Base-by-base conservation (phyloP, 768 basidiomycete species). In the Mycena maculata region DNA sequence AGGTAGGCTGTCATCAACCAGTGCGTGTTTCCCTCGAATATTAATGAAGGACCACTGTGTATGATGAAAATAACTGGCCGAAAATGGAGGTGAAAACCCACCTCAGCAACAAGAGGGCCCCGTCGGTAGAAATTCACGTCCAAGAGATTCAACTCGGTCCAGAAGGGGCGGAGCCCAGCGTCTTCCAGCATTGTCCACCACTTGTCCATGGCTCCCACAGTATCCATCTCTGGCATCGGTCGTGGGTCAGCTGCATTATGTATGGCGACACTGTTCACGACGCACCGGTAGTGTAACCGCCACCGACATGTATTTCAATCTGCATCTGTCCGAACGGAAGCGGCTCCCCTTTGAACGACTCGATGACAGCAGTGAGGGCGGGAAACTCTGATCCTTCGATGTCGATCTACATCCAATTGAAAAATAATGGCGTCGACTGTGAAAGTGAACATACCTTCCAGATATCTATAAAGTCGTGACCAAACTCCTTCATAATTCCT, bases 371-470 rank as follows among this genome's bases (percentile, higher is more conserved):
- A 0, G 76, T 49, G 47, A 86, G 79, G 1, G 83, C 79, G 16
- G 82, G 77, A 33, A 85, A 86, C 66, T 86, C 84, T 72, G 79
- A 81, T 33, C 84, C 85, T 53, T 86, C 84, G 10, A 86, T 71
- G 71, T 85, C 84, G 65, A 85, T 79, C 73, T 85, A 81, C 71
- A 82, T 76, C 22, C 83, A 71, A 71, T 55, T 84, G 81, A 13
- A 65, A 77, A 73, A 23, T 49, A 75, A 72, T n/a, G 82, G 83
- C 36, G 71, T 77, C 81, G 59, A 39, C 36, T 28, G 23, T 9
- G 22, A 50, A 52, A 9, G 44, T 36, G 18, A 28, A n/a, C 42
- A n/a, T 28, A 63, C 65, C 56, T 54, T 68, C 44, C 45, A 50
- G 41, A 67, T 45, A 18, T 48, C 36, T 18, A 52, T 41, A 53